Percentiles rank a stretch among this genome's conserved stretches.
Conservation (phyloP, 305 asterid genomes). For the Rubia peregrina region DNA sequence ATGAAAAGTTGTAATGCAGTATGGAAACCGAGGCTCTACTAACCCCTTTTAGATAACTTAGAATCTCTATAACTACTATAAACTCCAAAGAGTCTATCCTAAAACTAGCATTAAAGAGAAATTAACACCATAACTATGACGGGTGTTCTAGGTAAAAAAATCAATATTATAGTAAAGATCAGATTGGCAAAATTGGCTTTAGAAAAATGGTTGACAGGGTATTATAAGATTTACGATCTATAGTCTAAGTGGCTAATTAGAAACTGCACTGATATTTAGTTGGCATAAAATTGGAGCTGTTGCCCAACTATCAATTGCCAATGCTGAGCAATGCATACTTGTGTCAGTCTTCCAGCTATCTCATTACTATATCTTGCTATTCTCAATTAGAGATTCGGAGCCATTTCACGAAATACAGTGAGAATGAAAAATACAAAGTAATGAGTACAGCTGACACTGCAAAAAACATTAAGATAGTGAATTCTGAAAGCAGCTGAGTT, state of each 20-base stretch:
- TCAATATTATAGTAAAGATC: too few relatives aligned
- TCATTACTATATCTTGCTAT: not conserved
- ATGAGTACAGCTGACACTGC: too few relatives aligned
- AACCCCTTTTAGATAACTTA: not conserved
- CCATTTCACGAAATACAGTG: not conserved
- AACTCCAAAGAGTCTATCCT: not conserved
- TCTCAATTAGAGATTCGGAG: not conserved
- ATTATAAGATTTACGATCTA: too few relatives aligned
- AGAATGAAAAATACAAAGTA: not conserved
- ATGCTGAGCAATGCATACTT: too few relatives aligned
- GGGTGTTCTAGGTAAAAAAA: too few relatives aligned
- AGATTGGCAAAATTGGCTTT: too few relatives aligned
- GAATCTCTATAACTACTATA: not conserved
- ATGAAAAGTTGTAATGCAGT: not conserved
- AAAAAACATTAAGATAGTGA: not conserved
- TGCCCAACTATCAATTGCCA: not conserved
- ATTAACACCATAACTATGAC: too few relatives aligned
- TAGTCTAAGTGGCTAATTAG: not conserved
- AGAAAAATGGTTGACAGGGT: too few relatives aligned
- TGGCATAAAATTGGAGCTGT: not conserved
- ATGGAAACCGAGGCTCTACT: not conserved
- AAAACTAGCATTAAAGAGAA: not conserved
- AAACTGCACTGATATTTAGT: not conserved
- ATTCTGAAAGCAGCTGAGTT: not conserved
- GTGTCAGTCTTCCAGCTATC: not conserved